Conservation (phyloP, 306 rosid species). For the Astragalus glycyphyllos region DNA sequence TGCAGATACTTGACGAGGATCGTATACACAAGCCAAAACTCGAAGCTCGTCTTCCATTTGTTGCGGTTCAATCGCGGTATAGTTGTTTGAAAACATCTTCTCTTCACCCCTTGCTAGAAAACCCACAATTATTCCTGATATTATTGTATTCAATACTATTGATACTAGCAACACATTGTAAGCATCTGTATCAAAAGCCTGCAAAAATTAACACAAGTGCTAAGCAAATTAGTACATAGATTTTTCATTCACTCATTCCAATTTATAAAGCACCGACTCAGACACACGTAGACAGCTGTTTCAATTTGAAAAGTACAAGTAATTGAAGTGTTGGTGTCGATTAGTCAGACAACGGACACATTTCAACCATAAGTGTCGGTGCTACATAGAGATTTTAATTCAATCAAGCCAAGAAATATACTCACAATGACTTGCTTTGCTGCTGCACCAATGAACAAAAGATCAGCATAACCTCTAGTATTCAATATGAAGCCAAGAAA, state of each 20-base stretch:
- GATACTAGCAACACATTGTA: slow-evolving; percentile 71
- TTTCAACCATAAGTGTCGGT: too few relatives aligned
- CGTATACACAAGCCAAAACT: slow-evolving; percentile 72
- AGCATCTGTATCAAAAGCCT: slow-evolving; percentile 59
- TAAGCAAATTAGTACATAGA: neutral
- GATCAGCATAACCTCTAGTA: slow-evolving; percentile 92
- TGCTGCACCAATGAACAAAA: slow-evolving; percentile 72
- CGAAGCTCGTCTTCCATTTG: slow-evolving; percentile 62
- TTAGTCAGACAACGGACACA: too few relatives aligned
- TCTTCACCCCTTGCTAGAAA: slow-evolving; percentile 64
- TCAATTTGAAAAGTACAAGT: too few relatives aligned
- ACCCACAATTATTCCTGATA: slow-evolving; percentile 84
- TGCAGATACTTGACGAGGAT: slow-evolving; percentile 75
- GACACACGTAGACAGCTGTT: too few relatives aligned
- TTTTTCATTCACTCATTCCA: neutral
- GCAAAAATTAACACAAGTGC: slow-evolving; percentile 38
- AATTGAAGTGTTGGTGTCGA: too few relatives aligned
- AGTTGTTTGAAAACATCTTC: slow-evolving; percentile 59
- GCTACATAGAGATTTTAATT: neutral
- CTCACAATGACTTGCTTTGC: slow-evolving; percentile 66
- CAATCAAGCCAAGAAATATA: slow-evolving; percentile 29
- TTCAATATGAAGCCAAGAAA: slow-evolving; percentile 79
- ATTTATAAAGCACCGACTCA: too few relatives aligned
- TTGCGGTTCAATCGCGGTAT: slow-evolving; percentile 58
- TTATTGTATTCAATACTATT: slow-evolving; percentile 70